These are phyloP conservation scores for Prunus davidiana DNA, from an alignment of 306 rosid genomes.

Conservation along the genomic window DNA sequence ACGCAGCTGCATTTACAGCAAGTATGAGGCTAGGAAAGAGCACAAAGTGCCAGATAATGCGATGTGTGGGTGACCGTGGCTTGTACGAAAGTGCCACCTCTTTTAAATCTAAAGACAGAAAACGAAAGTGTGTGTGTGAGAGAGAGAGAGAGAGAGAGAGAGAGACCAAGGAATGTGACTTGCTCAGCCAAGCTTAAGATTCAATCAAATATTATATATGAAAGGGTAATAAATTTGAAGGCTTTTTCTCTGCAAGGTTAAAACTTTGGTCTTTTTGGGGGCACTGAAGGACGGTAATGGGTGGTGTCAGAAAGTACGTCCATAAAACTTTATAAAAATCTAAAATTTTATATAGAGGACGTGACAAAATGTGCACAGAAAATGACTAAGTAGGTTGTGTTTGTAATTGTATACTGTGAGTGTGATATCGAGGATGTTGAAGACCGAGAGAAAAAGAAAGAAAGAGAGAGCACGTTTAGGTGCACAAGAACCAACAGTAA, in stretches of 20 bases:
- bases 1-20: constrained; percentile 53
- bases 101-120: constrained; percentile 18
- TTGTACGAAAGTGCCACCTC: constrained; percentile 22
- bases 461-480: constrained; percentile 34
- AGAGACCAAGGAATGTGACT: constrained; percentile 17
- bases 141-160: background rate
- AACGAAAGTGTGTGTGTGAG: background rate
- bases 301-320: constrained; percentile 41
- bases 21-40: constrained; percentile 1
- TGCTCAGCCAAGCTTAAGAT: constrained; percentile 1
- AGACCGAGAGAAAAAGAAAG: constrained; percentile 13
- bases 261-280: constrained; percentile 8
- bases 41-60: constrained; percentile 31
- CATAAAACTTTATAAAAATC: background rate
- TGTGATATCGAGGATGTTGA: constrained; percentile 33
- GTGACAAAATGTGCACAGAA: background rate
- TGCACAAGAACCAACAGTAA: constrained; percentile 26
- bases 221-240: background rate
- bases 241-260: background rate
- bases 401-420: background rate
- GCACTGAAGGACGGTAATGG: constrained; percentile 38
- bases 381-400: background rate
- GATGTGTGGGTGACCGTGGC: constrained; percentile 22
- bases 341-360: background rate
- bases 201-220: constrained; percentile 13